phyloP scores from a whole-genome alignment of 768 basidiomycete species.

The Amylocystis lapponica region DNA sequence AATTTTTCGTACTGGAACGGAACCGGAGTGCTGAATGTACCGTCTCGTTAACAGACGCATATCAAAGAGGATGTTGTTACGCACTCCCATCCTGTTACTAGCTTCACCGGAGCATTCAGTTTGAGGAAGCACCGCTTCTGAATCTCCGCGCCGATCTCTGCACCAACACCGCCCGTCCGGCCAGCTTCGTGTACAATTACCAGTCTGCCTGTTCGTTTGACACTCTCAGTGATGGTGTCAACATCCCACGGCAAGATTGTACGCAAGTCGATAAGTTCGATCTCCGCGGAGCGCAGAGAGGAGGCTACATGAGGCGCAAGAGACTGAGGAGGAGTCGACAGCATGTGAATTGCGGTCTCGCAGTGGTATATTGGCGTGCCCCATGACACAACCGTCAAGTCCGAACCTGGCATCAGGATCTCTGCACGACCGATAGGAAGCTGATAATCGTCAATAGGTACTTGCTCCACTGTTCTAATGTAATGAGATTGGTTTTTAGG shows the following conservation, averaged over 20 bases:
- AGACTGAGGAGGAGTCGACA: conserved; percentile 57
- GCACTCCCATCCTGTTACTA: conserved; percentile 93
- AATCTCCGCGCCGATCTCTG: conserved; percentile 87
- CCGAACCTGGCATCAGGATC: conserved; percentile 62
- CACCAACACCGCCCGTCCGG: conserved; percentile 80
- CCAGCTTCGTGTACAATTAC: conserved; percentile 93
- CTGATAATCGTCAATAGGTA: conserved; percentile 80
- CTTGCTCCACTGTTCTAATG: conserved; percentile 71
- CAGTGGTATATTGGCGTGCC: conserved; percentile 93
- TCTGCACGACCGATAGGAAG: conserved; percentile 85
- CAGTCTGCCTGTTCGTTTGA: conserved; percentile 76
- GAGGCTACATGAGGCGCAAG: conserved; percentile 62
- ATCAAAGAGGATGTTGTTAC: conserved; percentile 27
- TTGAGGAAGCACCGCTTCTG: conserved; percentile 86
- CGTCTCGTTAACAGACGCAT: background rate
- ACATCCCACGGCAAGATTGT: conserved; percentile 90
- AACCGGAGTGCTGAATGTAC: conserved; percentile 59
- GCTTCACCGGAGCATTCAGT: conserved; percentile 79
- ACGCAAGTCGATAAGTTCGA: conserved; percentile 88
- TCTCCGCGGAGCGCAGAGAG: conserved; percentile 57
- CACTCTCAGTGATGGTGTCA: conserved; percentile 74
- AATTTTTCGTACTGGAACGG: conserved; percentile 89
- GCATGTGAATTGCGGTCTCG: conserved; percentile 73
- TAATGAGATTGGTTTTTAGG: background rate
- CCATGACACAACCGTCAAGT: conserved; percentile 88